Conservation (phyloP, 2,329 filamentous ascomycete genomes). For the Fusarium pseudoanthophilum region DNA sequence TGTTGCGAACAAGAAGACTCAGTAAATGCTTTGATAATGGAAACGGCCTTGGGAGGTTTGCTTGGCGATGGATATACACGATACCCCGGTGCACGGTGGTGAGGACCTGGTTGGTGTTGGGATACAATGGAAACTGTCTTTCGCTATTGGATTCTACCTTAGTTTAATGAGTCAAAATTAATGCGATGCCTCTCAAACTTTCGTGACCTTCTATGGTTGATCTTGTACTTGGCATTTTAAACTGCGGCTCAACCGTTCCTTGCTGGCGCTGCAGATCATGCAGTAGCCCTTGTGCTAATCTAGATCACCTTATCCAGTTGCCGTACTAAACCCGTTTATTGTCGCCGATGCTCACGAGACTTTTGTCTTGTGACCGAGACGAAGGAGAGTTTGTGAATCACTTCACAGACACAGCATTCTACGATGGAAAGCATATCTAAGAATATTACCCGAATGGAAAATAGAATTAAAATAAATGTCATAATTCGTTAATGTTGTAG, state of each 20-base stretch:
- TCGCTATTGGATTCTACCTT: neutral
- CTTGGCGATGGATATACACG: conserved; percentile 9
- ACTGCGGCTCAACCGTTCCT: conserved; percentile 1
- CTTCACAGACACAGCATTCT: neutral
- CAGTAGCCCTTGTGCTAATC: neutral
- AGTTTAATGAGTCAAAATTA: neutral
- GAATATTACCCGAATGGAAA: fast-evolving
- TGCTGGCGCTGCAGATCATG: conserved; percentile 2
- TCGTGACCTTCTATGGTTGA: neutral
- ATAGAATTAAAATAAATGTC: neutral
- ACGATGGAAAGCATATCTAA: too few relatives aligned
- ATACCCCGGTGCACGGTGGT: conserved; percentile 20
- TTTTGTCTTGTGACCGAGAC: conserved; percentile 1
- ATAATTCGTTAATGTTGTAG: conserved; percentile 35
- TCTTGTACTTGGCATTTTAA: neutral
- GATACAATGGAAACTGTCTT: neutral
- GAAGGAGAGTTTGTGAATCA: neutral
- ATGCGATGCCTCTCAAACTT: neutral
- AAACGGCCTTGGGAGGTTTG: neutral
- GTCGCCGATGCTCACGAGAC: neutral
- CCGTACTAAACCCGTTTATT: neutral
- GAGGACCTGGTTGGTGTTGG: neutral
- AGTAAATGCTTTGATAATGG: conserved; percentile 27
- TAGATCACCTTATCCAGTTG: neutral
- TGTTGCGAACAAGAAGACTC: conserved; percentile 47